Base-by-base conservation (phyloP, 306 rosid species). In the Nissolia schottii region DNA sequence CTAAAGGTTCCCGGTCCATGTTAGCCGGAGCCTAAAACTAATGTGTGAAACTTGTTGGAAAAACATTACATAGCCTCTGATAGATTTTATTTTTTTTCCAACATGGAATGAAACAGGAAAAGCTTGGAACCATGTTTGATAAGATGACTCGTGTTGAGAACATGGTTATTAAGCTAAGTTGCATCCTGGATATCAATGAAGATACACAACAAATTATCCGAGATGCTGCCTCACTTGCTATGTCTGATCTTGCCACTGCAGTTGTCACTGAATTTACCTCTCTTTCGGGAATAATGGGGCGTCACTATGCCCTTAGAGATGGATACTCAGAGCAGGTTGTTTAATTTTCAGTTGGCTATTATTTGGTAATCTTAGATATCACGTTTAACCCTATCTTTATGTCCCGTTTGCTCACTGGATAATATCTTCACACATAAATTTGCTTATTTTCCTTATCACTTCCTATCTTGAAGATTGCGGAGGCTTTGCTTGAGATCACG, bases 231-330 rank as follows among this genome's bases (percentile, higher is more conserved):
- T 89, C 97, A 41, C 96, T 93, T 81, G 92, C 98, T 54, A 88
- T 90, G 98, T 91, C 97, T 74, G 98, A 93, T 86, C 98, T 93
- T 61, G 86, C 92, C 75, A 89, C 98, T 71, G 87, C 92, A 5
- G 97, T 93, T 83, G 98, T 93, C 83, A 84, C 97, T 49, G 97
- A 93, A 76, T 90, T 93, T 73, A 93, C 98, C 29, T 85, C 97
- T 37, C 98, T 93, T 76, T 75, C 98, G 25, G 98, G 98, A 84
- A 85, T 89, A 48, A 93, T 93, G 97, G 96, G 92, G 40, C 89
- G 94, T 64, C 96, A 90, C 76, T 93, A 93, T 79, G 98, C 98
- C 71, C 88, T 90, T 75, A 80, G 90, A 82, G 97, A 90, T 64
- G 98, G 98, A 73, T 85, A 89, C 84, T 87, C 97, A 2, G 89